Base-by-base conservation (phyloP, 2,329 filamentous ascomycete species). In the Erysiphe pulchra region DNA sequence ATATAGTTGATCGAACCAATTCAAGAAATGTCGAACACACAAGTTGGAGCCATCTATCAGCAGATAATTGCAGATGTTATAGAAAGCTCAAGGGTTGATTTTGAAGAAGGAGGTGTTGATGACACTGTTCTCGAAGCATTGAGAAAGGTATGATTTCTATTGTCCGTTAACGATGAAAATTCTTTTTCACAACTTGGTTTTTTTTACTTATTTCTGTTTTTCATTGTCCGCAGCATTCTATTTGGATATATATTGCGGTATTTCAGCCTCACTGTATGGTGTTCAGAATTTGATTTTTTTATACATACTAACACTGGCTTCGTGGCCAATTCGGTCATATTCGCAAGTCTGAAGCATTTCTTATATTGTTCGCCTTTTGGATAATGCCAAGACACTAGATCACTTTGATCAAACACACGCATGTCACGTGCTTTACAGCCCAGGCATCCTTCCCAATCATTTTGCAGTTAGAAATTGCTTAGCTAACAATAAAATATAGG, bases 21-120 rank as follows among this genome's bases (percentile, higher is more conserved):
- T 36, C 16, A 12, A 48, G 56, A 51, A 37, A 59, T 59, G 57
- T 55, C 54, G 49, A 55, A 55, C 48, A 53, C 52, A 16, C 54
- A 57, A 28, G 52, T 53, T 45, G 90, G 90, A 57, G 65, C 66
- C 53, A 78, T 95, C 57, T 98, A 94, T 63, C 69, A 77, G 62
- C 66, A 70, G 56, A 77, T 81, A 61, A 81, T 81, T 59, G 69
- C 78, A 50, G 83, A 90, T 65, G 85, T 98, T 60, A 83, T 95
- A 62, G 79, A 87, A 55, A 80, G 81, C 53, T 94, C 87, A 57
- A 74, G 82, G 58, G 81, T 87, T 58, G 90, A 95, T 63, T 95
- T 98, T 60, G 90, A 98, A 62, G 90, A 98, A 65, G 84, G 80
- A 55, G 90, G 90, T 56, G 80, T 95, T 52, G 84, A 92, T 56